Evolutionary conservation across 1,139 yeast genomes (phyloP).

Genomic region (Hansenula lynferdii): DNA sequence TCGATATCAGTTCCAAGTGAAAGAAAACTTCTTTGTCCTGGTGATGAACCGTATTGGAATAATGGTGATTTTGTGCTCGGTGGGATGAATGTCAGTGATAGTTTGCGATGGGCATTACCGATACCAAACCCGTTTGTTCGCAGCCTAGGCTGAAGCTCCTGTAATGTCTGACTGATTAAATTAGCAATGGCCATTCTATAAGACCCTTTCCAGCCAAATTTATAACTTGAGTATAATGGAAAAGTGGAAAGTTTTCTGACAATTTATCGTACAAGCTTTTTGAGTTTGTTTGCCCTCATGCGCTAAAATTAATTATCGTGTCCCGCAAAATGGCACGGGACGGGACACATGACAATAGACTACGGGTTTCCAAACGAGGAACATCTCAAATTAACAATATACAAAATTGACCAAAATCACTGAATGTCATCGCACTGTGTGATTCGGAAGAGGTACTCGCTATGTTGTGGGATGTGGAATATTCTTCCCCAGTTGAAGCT

Average conservation of each 20-base stretch:
- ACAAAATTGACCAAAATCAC: neutral
- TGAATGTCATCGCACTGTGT: slow-evolving; percentile 9
- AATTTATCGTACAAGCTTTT: no score
- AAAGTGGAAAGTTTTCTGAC: no score
- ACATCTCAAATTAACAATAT: no score
- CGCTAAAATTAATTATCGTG: no score
- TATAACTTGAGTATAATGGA: no score
- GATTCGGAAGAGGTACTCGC: slow-evolving; percentile 14
- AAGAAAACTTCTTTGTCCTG: slow-evolving; percentile 62
- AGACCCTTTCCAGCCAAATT: no score
- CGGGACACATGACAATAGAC: no score
- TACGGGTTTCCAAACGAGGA: no score
- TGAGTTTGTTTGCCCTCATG: no score
- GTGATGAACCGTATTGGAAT: slow-evolving; percentile 48
- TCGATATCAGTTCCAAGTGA: slow-evolving; percentile 36
- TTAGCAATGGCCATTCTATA: slow-evolving; percentile 14
- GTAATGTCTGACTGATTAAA: slow-evolving; percentile 19
- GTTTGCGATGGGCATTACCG: slow-evolving; percentile 36
- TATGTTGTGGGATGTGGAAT: slow-evolving; percentile 15
- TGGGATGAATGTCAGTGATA: slow-evolving; percentile 54
- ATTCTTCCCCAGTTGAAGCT: slow-evolving; percentile 11
- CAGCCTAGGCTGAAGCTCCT: slow-evolving; percentile 30
- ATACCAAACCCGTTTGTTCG: slow-evolving; percentile 35
- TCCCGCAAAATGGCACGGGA: no score
- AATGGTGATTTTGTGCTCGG: slow-evolving; percentile 68